Evolutionary conservation across 371 early-diverging fungal genomes (phyloP).

Genomic region (Mortierella sp.): DNA sequence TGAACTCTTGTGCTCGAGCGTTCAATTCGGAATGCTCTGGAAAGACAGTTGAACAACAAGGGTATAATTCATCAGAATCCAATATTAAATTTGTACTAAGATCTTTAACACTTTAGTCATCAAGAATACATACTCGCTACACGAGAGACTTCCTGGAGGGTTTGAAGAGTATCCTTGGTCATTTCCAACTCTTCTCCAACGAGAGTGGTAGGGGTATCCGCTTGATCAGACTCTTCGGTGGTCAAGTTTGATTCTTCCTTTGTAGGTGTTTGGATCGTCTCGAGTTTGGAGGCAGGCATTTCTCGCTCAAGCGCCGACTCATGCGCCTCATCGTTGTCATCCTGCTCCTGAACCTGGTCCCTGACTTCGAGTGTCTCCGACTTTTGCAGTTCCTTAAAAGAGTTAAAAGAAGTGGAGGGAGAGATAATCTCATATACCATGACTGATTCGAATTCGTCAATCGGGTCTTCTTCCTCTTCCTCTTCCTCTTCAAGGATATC

Average conservation of each 20-base stretch:
- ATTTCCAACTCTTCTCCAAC: constrained; percentile 31
- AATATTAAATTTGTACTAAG: too few relatives aligned
- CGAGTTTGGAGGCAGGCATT: neutral
- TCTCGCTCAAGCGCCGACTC: constrained; percentile 12
- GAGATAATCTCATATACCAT: neutral
- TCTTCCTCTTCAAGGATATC: neutral
- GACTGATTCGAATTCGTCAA: neutral
- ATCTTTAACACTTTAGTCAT: neutral
- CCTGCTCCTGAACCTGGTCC: neutral
- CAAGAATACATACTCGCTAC: constrained; percentile 34
- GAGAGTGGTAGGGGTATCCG: constrained; percentile 41
- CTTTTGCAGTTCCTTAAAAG: neutral
- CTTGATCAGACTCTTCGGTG: neutral
- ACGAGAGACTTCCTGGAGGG: constrained; percentile 49
- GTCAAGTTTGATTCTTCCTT: neutral
- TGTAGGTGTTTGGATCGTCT: neutral
- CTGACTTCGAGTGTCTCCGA: neutral
- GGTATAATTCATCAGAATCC: neutral
- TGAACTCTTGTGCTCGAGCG: constrained; percentile 39
- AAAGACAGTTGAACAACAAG: neutral
- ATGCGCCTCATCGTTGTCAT: neutral
- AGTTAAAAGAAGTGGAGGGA: neutral
- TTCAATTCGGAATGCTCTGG: constrained; percentile 51
- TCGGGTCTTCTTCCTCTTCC: neutral
- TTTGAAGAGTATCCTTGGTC: constrained; percentile 27